Conservation (phyloP, 1,284 basidiomycete species). For the Bondarzewia mesenterica region DNA sequence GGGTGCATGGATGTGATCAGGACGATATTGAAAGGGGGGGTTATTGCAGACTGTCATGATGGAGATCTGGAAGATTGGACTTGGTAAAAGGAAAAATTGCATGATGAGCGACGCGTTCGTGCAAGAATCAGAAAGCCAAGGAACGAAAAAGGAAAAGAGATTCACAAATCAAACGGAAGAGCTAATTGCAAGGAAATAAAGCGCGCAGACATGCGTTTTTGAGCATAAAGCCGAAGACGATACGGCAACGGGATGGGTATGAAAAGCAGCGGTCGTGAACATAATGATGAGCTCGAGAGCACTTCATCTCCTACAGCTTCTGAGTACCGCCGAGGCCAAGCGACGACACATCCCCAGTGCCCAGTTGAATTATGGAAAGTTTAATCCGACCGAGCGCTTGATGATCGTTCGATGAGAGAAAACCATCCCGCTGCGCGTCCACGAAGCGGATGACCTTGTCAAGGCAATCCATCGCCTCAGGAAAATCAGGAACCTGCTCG, state of each 20-base stretch:
- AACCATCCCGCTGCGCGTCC: conserved; percentile 31
- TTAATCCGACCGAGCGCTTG: conserved; percentile 34
- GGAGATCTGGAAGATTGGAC: conserved; percentile 4
- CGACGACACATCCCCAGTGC: not conserved
- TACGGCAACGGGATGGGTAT: not conserved
- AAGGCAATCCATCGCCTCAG: conserved; percentile 44
- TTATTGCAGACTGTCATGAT: not conserved
- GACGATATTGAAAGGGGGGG: not conserved
- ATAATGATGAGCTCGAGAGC: not conserved
- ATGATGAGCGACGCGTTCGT: conserved; percentile 7
- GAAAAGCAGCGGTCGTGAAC: not conserved
- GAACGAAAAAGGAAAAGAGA: not conserved
- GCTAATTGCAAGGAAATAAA: not conserved
- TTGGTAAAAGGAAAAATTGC: conserved; percentile 5
- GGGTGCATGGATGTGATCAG: conserved; percentile 5
- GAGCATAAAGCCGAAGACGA: not conserved
- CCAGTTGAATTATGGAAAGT: not conserved
- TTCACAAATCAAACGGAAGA: not conserved
- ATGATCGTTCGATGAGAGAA: conserved; percentile 36
- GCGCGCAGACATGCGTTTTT: conserved; percentile 1
- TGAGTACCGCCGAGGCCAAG: not conserved
- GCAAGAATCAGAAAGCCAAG: not conserved
- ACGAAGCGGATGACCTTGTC: conserved; percentile 42
- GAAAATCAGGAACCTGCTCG: conserved; percentile 21
- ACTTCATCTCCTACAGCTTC: not conserved